These are phyloP conservation scores for Alternaria sp. DNA, from an alignment of 2,329 filamentous ascomycete genomes.

Conservation along the genomic window DNA sequence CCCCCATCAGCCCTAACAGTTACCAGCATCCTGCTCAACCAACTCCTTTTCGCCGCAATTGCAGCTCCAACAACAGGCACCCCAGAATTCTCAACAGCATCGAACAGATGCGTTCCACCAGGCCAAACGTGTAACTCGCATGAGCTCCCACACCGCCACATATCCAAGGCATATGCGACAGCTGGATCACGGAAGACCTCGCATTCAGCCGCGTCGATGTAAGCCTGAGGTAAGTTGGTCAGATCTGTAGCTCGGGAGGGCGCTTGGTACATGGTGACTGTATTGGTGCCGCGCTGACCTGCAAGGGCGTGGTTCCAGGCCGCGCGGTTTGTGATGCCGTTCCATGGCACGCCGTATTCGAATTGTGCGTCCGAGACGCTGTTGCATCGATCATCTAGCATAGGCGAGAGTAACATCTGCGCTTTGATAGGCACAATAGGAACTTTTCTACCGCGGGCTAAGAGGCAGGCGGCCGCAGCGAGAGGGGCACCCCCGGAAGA, in stretches of 20 bases:
- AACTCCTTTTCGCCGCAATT: constrained; percentile 1
- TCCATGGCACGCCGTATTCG: constrained; percentile 25
- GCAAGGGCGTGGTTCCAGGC: constrained; percentile 23
- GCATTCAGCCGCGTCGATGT: constrained; percentile 31
- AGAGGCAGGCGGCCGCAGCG: constrained; percentile 23
- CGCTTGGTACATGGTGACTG: constrained; percentile 23
- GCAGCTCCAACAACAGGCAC: constrained; percentile 14
- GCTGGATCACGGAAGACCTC: constrained; percentile 30
- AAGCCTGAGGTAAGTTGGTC: constrained; percentile 24
- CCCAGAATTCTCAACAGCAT: constrained; percentile 20
- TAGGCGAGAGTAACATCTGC: constrained; percentile 23
- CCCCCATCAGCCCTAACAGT: rapidly evolving
- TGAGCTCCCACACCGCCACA: constrained; percentile 29
- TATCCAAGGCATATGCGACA: constrained; percentile 21
- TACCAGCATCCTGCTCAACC: no score
- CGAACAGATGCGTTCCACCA: constrained; percentile 22
- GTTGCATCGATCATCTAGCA: constrained; percentile 24
- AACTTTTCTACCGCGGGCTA: constrained; percentile 19
- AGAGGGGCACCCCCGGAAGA: constrained; percentile 21
- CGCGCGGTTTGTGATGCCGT: constrained; percentile 10
- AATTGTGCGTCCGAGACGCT: constrained; percentile 26
- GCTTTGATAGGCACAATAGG: constrained; percentile 19
- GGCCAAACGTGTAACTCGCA: constrained; percentile 32
- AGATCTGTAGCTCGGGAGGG: constrained; percentile 20
- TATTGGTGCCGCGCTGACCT: constrained; percentile 12